Evolutionary conservation across 176 grass and related monocot species (phyloP), one percentile per base, ranked within the genome.

Genomic region (Ananas comosus): DNA sequence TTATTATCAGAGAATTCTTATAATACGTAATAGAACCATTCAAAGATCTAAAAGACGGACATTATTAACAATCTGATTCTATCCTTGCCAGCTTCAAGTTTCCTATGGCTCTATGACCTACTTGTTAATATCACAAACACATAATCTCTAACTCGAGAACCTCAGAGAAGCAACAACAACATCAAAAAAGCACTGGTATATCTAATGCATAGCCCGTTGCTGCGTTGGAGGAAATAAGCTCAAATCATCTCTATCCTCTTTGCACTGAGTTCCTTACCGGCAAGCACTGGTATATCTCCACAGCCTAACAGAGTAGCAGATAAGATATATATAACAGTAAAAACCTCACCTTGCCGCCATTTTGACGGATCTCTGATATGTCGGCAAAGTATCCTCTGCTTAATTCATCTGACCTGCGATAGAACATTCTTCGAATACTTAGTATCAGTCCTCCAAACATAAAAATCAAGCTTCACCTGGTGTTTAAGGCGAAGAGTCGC

Each of bases 331-430:
- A 42, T 42, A 42, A 42, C 33, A 42, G 33, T 42, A 59, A 59
- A 19, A 59, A 59, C 14, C 21, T 69, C 70, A 97, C 93, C 93
- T 97, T 97, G 67, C 93, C 89, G 11, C 23, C 73, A 53, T 87
- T 80, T 77, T 87, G 81, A 22, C 79, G 74, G 64, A 92, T 90
- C 70, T 97, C 89, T 0, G 77, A 18, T 7, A 97, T 88, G 72
- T 97, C 93, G 0, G 65, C 77, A 64, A 97, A 97, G 72, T 92
- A 90, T 19, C 93, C 77, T 51, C 93, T 65, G 47, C 74, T 83
- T 51, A 97, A 73, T 59, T 97, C 89, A 13, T 97, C 86, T 25
- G 48, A 67, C 90, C 93, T 97, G 86, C 63, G 88, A 59, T 78
- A 88, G 72, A 74, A 74, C 63, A 90, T 68, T 65, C 12, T 64